A percentile compares a stretch with the other conserved stretches of the same genome.
phyloP scores from a whole-genome alignment of 345 rosid species.

The Garcia nutans region DNA sequence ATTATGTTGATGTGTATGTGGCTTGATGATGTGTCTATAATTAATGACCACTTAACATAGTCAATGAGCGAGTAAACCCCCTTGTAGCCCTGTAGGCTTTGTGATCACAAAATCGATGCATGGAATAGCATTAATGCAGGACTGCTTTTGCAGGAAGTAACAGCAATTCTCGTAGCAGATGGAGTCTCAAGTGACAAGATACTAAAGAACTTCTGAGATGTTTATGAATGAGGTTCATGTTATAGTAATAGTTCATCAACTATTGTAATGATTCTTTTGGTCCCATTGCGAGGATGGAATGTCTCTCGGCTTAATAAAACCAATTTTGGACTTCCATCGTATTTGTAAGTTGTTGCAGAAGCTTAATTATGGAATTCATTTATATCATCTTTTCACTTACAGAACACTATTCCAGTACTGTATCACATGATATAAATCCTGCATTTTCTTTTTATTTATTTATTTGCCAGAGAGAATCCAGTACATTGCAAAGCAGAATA shows the following conservation, averaged over 20 bases:
- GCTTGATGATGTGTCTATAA: too few species aligned
- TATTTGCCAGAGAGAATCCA: too few species aligned
- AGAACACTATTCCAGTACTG: neutral
- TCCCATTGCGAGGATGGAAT: constrained; percentile 19
- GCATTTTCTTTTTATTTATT: too few species aligned
- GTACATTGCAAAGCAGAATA: too few species aligned
- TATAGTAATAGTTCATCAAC: constrained; percentile 28
- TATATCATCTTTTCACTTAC: neutral
- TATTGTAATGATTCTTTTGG: constrained; percentile 32
- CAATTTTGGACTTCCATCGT: constrained; percentile 22
- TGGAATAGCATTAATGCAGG: neutral
- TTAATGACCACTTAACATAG: too few species aligned
- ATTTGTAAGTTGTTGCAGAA: neutral
- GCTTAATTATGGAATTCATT: neutral
- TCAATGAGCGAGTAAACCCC: too few species aligned
- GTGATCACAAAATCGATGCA: neutral
- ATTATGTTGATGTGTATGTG: too few species aligned
- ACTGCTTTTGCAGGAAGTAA: constrained; percentile 66
- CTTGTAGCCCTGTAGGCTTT: too few species aligned
- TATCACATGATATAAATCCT: neutral
- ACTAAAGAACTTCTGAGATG: constrained; percentile 76
- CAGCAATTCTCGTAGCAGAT: constrained; percentile 66
- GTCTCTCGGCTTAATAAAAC: constrained; percentile 35
- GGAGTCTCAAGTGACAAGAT: constrained; percentile 73
- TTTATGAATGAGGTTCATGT: constrained; percentile 21